Percentiles rank a stretch among this genome's conserved stretches.
Evolutionary conservation across 1,139 yeast species (phyloP).

Genomic region (Taphrina flavorubra): DNA sequence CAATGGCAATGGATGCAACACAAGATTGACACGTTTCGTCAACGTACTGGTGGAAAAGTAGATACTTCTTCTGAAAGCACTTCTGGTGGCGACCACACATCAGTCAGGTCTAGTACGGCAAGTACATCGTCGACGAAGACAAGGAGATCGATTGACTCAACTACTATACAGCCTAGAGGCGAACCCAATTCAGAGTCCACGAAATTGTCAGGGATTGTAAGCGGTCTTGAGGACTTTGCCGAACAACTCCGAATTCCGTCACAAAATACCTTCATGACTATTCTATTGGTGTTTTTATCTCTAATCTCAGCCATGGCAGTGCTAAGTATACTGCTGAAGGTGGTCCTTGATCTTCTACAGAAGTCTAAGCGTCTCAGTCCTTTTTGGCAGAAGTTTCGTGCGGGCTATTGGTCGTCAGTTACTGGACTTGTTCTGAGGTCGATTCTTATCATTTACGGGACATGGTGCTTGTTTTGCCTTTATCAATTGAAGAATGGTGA

Average conservation of each 20-base stretch:
- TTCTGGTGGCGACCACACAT: constrained; percentile 46
- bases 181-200: neutral
- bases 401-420: constrained; percentile 47
- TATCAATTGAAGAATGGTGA: constrained; percentile 51
- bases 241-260: constrained; percentile 50
- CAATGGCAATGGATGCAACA: constrained; percentile 51
- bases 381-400: constrained; percentile 48
- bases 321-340: constrained; percentile 47
- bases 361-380: constrained; percentile 43
- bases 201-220: constrained; percentile 41
- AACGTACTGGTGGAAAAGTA: constrained; percentile 51
- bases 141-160: neutral
- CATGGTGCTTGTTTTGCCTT: constrained; percentile 51
- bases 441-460: constrained; percentile 50
- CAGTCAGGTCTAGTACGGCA: constrained; percentile 1
- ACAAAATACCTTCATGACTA: constrained; percentile 51
- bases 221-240: constrained; percentile 50
- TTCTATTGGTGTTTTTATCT: constrained; percentile 51
- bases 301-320: constrained; percentile 48
- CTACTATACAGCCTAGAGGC: neutral
- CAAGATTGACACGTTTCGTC: constrained; percentile 49
- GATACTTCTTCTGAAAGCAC: constrained; percentile 46
- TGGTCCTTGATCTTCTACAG: constrained; percentile 48
- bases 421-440: constrained; percentile 49
- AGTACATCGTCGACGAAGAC: neutral